Conservation (phyloP, 352 stramenopile genomes). For the Globisporangium takayamanum region DNA sequence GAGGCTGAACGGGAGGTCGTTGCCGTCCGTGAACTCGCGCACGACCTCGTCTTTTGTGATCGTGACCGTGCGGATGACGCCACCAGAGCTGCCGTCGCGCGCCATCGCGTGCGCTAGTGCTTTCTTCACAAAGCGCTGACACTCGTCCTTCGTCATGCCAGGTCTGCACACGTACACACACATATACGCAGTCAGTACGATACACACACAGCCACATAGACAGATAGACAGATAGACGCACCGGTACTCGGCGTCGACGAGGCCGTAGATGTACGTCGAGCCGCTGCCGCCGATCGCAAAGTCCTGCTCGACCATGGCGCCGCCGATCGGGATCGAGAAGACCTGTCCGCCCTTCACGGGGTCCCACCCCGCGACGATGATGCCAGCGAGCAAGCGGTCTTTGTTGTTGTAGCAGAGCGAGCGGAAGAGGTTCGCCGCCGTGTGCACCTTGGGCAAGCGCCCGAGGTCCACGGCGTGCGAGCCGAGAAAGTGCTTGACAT, state of each 20-base stretch:
- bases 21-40: conserved; percentile 90
- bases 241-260: conserved; percentile 93
- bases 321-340: conserved; percentile 95
- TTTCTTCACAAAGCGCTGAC: conserved; percentile 93
- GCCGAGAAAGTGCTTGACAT: conserved; percentile 74
- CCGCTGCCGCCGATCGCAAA: conserved; percentile 96
- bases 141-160: conserved; percentile 97
- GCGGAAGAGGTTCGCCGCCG: conserved; percentile 95
- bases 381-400: conserved; percentile 91
- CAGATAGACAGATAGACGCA: conserved; percentile 18
- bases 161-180: conserved; percentile 27
- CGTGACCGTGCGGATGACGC: conserved; percentile 95
- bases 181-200: conserved; percentile 6
- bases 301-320: conserved; percentile 94
- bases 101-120: conserved; percentile 96
- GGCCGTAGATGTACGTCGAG: conserved; percentile 97
- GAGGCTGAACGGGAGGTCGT: conserved; percentile 88
- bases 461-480: conserved; percentile 84
- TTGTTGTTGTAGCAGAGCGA: conserved; percentile 99
- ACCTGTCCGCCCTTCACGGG: conserved; percentile 93
- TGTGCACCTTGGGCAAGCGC: conserved; percentile 92
- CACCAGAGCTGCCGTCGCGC: conserved; percentile 96
- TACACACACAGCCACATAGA: neutral
- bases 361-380: conserved; percentile 98
- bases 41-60: conserved; percentile 90